A percentile compares a stretch with the other conserved stretches of the same genome.
Conservation (phyloP, 2,329 filamentous ascomycete species). For the Clonostachys rhizophaga region DNA sequence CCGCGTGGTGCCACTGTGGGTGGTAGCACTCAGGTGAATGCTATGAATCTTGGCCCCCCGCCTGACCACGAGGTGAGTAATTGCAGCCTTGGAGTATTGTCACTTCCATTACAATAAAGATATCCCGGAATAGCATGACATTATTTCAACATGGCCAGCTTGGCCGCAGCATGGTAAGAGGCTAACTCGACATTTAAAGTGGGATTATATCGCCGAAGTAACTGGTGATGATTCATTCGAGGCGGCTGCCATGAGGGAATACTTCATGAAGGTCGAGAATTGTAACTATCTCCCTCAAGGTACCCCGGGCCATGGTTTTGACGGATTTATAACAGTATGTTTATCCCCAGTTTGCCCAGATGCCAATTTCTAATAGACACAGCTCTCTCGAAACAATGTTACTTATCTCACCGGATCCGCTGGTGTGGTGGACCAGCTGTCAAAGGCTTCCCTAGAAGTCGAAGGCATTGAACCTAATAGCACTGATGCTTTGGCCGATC, state of each 20-base stretch:
- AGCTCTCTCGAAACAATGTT: too few relatives aligned
- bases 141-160: too few relatives aligned
- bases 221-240: slow-evolving; percentile 37
- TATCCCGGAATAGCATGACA: too few relatives aligned
- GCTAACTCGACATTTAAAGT: slow-evolving; percentile 1
- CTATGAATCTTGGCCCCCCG: slow-evolving; percentile 2
- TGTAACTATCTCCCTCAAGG: slow-evolving; percentile 27
- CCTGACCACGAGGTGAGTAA: background rate
- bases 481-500: too few relatives aligned
- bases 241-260: slow-evolving; percentile 28
- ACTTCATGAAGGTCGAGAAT: slow-evolving; percentile 33
- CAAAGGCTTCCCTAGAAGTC: too few relatives aligned
- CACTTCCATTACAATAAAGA: too few relatives aligned
- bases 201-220: slow-evolving; percentile 24
- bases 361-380: too few relatives aligned
- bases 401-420: too few relatives aligned
- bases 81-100: too few relatives aligned
- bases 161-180: slow-evolving; percentile 3
- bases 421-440: too few relatives aligned
- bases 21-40: slow-evolving; percentile 3
- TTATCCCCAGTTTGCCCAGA: too few relatives aligned
- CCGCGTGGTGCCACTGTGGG: slow-evolving; percentile 5
- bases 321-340: slow-evolving; percentile 29
- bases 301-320: slow-evolving; percentile 30
- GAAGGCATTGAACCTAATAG: too few relatives aligned